Percentiles rank a stretch among this genome's conserved stretches.
Conservation (phyloP, 225 moss, liverwort and hornwort species). For the Pseudisothecium myosuroides region DNA sequence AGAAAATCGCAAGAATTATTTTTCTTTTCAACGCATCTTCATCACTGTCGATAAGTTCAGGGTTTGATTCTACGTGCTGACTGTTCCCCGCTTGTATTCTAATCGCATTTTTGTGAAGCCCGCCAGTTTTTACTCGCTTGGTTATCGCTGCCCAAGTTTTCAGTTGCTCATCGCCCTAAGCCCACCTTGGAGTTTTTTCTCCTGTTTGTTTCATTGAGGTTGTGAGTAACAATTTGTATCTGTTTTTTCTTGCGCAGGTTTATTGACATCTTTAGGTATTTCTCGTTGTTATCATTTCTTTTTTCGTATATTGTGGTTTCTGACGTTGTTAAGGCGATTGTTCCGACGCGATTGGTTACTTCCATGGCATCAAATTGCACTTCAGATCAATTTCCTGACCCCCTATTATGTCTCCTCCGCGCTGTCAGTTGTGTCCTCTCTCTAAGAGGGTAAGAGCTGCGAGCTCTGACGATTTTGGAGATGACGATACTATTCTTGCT, state of each 20-base stretch:
- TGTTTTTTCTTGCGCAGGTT: background rate
- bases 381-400: background rate
- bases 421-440: background rate
- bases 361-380: background rate
- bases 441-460: background rate
- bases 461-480: background rate
- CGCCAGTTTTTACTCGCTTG: background rate
- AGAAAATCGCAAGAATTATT: background rate
- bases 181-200: background rate
- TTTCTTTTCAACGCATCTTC: background rate
- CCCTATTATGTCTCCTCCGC: background rate
- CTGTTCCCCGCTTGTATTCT: background rate
- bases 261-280: background rate
- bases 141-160: background rate
- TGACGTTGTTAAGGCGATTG: background rate
- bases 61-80: no score
- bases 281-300: background rate
- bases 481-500: background rate
- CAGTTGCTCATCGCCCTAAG: background rate
- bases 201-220: background rate
- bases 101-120: background rate
- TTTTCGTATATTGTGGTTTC: background rate
- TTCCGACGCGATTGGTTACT: background rate
- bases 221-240: background rate
- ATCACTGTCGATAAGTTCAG: background rate